Evolutionary conservation across 306 rosid genomes (phyloP).

Genomic region (Cucurbita ficifolia): DNA sequence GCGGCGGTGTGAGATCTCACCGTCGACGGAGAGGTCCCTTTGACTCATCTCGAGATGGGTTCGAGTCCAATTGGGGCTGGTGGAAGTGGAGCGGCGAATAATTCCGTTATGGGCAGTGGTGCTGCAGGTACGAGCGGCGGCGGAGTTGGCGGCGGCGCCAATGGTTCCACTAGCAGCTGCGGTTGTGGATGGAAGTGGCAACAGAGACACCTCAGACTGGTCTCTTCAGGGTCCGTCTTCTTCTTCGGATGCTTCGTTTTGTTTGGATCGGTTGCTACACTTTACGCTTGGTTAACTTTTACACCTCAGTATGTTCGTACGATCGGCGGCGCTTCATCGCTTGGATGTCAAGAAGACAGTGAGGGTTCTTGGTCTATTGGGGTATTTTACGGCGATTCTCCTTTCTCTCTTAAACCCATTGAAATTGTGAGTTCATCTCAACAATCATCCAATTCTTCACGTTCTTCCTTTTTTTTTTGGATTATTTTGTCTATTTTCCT

Average conservation of each 20-base stretch:
- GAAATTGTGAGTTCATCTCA: slow-evolving; percentile 42
- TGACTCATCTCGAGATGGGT: slow-evolving; percentile 31
- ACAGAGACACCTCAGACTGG: slow-evolving; percentile 29
- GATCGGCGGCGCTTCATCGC: slow-evolving; percentile 13
- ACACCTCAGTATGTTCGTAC: slow-evolving; percentile 42
- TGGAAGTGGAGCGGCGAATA: slow-evolving; percentile 8
- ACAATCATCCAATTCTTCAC: too few relatives aligned
- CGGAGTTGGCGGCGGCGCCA: slow-evolving; percentile 21
- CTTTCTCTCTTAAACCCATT: slow-evolving; percentile 75
- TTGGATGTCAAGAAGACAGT: slow-evolving; percentile 79
- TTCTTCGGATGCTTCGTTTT: slow-evolving; percentile 63
- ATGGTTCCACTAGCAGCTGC: slow-evolving; percentile 21
- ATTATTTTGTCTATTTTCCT: not conserved
- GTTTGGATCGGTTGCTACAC: slow-evolving; percentile 62
- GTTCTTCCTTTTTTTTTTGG: too few relatives aligned
- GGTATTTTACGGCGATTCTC: slow-evolving; percentile 74
- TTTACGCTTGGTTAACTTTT: slow-evolving; percentile 75
- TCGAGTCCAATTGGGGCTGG: slow-evolving; percentile 31
- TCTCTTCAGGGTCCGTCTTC: slow-evolving; percentile 62
- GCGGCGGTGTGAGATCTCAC: slow-evolving; percentile 7
- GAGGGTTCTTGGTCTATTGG: slow-evolving; percentile 99
- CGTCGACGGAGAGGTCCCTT: not conserved
- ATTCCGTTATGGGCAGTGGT: slow-evolving; percentile 9
- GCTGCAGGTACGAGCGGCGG: slow-evolving; percentile 5
- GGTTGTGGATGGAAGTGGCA: slow-evolving; percentile 52